These are phyloP conservation scores for Ilyonectria robusta DNA, from an alignment of 2,329 filamentous ascomycete species.

Conservation along the genomic window DNA sequence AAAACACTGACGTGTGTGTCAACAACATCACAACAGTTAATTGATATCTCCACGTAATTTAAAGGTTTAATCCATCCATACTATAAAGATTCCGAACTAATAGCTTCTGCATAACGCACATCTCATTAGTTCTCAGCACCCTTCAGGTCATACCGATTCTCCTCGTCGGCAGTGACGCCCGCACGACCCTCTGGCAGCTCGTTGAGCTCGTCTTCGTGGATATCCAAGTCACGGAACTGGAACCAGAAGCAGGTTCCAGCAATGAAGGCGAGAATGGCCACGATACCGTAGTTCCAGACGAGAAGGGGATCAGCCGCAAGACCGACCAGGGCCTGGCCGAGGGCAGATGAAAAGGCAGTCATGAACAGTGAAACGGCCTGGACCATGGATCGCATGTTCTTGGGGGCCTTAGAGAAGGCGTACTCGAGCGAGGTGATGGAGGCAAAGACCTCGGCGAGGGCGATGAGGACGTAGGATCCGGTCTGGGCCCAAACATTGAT, in stretches of 20 bases:
- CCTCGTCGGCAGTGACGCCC: conserved; percentile 42
- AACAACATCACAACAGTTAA: too few relatives aligned
- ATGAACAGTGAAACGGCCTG: conserved; percentile 77
- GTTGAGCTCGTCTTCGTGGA: conserved; percentile 77
- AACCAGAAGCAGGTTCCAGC: conserved; percentile 78
- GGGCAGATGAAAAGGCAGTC: conserved; percentile 76
- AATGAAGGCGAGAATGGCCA: conserved; percentile 75
- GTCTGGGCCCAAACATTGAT: conserved; percentile 76
- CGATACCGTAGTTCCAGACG: conserved; percentile 80
- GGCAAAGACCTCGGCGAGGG: conserved; percentile 64
- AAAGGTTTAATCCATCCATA: too few relatives aligned
- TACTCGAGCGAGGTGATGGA: conserved; percentile 77
- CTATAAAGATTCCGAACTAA: too few relatives aligned
- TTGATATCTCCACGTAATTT: too few relatives aligned
- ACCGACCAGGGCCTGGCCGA: conserved; percentile 71
- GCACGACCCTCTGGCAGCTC: conserved; percentile 60
- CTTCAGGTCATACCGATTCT: conserved; percentile 38
- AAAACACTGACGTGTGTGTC: too few relatives aligned
- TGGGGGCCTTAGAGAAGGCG: conserved; percentile 82
- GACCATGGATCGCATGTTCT: conserved; percentile 83
- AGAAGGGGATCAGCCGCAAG: conserved; percentile 73
- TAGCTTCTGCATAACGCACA: neutral
- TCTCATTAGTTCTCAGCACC: conserved; percentile 10
- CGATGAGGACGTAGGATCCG: conserved; percentile 64
- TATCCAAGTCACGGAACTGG: conserved; percentile 73